Evolutionary conservation across 495 filamentous ascomycete species (phyloP).

Genomic region (Aspergillus hancockii): DNA sequence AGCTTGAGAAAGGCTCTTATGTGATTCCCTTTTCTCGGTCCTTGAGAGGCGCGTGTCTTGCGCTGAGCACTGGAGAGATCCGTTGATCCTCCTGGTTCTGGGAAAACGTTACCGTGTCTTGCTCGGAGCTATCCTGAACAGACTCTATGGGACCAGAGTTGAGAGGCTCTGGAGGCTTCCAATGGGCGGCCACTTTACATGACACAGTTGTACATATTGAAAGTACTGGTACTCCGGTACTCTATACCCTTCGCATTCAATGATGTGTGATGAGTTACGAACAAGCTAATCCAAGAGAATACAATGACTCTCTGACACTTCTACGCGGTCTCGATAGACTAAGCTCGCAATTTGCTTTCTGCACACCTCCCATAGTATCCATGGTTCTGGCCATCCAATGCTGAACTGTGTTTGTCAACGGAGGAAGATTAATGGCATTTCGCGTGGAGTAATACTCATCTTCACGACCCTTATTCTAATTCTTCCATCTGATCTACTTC

Average conservation of each 20-base stretch:
- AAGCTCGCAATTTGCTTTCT: not conserved
- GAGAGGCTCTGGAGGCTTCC: not conserved
- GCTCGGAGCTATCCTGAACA: not conserved
- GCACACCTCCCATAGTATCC: conserved; percentile 51
- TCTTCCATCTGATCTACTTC: conserved; percentile 20
- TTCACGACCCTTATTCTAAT: conserved; percentile 27
- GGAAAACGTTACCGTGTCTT: not conserved
- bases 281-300: conserved; percentile 4
- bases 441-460: conserved; percentile 30
- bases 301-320: not conserved
- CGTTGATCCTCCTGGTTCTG: not conserved
- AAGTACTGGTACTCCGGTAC: not conserved
- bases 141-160: not conserved
- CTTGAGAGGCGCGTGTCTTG: not conserved
- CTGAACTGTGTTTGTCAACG: conserved; percentile 54
- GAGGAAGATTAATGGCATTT: conserved; percentile 46
- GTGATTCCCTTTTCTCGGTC: not conserved
- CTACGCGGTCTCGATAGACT: not conserved
- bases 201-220: not conserved
- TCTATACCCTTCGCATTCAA: not conserved
- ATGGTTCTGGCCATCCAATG: conserved; percentile 48
- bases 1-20: not conserved
- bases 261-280: conserved; percentile 5
- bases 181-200: not conserved
- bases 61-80: not conserved